Percentiles rank a stretch among this genome's conserved stretches.
phyloP scores from a whole-genome alignment of 768 basidiomycete species.

The Trametes coccinea region DNA sequence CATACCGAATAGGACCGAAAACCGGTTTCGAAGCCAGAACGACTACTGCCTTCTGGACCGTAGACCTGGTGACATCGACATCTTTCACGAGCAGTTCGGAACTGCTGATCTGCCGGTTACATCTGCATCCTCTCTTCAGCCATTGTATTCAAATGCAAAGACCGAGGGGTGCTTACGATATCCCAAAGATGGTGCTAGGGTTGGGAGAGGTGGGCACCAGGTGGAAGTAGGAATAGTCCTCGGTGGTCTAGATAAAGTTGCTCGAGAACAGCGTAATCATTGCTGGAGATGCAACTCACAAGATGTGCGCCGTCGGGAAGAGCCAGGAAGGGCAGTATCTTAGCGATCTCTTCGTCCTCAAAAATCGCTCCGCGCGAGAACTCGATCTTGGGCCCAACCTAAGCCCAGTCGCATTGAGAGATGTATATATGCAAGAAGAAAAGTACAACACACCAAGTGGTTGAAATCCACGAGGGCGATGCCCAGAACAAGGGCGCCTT shows the following conservation, averaged over 20 bases:
- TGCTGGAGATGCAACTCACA: slow-evolving; percentile 45
- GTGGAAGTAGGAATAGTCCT: slow-evolving; percentile 98
- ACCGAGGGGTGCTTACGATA: slow-evolving; percentile 64
- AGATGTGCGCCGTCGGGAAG: slow-evolving; percentile 97
- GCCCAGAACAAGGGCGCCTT: slow-evolving; percentile 72
- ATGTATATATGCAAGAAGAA: background rate
- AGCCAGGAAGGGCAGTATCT: slow-evolving; percentile 91
- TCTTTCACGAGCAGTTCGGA: slow-evolving; percentile 74
- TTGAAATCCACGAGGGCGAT: slow-evolving; percentile 95
- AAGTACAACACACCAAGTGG: slow-evolving; percentile 65
- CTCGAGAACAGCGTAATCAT: slow-evolving; percentile 15
- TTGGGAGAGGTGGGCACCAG: slow-evolving; percentile 69
- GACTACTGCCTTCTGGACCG: slow-evolving; percentile 97
- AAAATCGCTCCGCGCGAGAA: slow-evolving; percentile 77
- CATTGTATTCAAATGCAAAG: background rate
- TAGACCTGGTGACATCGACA: slow-evolving; percentile 89
- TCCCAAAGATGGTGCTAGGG: slow-evolving; percentile 89
- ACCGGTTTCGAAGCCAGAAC: slow-evolving; percentile 89
- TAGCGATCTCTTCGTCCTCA: slow-evolving; percentile 81
- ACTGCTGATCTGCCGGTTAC: slow-evolving; percentile 92
- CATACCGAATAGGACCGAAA: slow-evolving; percentile 88
- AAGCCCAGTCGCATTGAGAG: slow-evolving; percentile 1
- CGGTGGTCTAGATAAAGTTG: slow-evolving; percentile 56
- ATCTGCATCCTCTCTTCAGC: slow-evolving; percentile 45
- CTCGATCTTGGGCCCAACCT: slow-evolving; percentile 94